Evolutionary conservation across 345 rosid species (phyloP).

Genomic region (Dovyalis caffra): DNA sequence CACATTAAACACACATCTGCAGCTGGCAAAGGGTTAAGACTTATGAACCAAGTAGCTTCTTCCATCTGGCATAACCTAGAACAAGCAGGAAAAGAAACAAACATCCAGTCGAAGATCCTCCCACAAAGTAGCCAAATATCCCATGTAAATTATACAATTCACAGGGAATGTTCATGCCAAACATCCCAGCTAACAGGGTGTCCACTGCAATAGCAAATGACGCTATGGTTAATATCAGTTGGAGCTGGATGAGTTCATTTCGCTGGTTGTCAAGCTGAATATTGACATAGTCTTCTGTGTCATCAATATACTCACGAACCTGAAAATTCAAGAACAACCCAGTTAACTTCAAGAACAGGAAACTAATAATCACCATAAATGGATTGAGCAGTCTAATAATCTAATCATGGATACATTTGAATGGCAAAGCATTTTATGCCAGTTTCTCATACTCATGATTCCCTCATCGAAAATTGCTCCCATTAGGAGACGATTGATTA

Average conservation of each 20-base stretch:
- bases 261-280: conserved; percentile 90
- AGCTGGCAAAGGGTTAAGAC: neutral
- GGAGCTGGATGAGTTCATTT: conserved; percentile 86
- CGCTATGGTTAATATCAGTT: conserved; percentile 72
- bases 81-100: conserved; percentile 63
- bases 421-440: neutral
- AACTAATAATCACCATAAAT: neutral
- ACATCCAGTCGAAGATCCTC: conserved; percentile 42
- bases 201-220: conserved; percentile 70
- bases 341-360: conserved; percentile 3
- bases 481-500: too few relatives aligned
- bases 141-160: conserved; percentile 32
- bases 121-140: conserved; percentile 58
- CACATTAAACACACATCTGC: neutral
- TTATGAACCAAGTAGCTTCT: conserved; percentile 78
- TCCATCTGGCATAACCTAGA: conserved; percentile 91
- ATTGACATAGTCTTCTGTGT: conserved; percentile 91
- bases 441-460: neutral
- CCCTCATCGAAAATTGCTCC: too few relatives aligned
- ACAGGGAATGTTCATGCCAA: conserved; percentile 85
- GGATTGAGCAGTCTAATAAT: neutral
- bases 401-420: neutral
- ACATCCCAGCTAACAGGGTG: conserved; percentile 57
- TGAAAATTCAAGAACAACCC: conserved; percentile 19
- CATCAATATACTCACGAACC: conserved; percentile 95